Base-by-base conservation (phyloP, 2,329 filamentous ascomycete species). In the Stagonosporopsis chrysanthemi region DNA sequence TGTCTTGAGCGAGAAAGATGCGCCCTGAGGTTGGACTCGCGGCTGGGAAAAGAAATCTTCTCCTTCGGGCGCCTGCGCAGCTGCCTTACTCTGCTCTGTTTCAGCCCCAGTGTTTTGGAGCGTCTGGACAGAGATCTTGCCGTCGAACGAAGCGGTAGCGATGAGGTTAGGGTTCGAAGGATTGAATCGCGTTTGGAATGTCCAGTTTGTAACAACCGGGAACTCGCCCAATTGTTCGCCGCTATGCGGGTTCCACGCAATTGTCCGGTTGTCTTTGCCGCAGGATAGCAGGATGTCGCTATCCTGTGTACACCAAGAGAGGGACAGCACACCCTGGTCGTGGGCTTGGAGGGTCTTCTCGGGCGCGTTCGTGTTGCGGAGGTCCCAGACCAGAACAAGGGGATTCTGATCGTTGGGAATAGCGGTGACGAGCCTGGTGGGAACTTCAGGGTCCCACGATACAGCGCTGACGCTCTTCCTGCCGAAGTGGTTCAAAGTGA, bases 201-300 rank as follows among this genome's bases (percentile, higher is more conserved):
- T 97, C 94, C 95, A 99, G 78, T 98, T 99, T n/a, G 94, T 97
- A 51, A 96, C 93, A 69, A 97, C 92, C 4, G 94, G 93, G 72
- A 98, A 94, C 78, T 98, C 94, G 64, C 96, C 95, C 62, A 92
- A 90, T 12, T 86, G 83, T 73, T 95, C 87, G 50, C 94, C 94
- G 2, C 90, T 97, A 71, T 95, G 90, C 1, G 95, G 92, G 77
- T 98, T 98, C 95, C 96, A 99, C 60, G 95, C 88, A 59, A 99
- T 85, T 2, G 93, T 97, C 68, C 91, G 87, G 74, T 98, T 98
- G 78, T 99, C 95, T 79, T 98, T 98, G 66, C 95, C 96, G 65
- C 90, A 96, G 2, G 95, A 99, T 22, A 99, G 83, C 46, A 99
- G 80, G 47, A 99, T 83, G 68, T 95, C 90, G 46, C 89, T 88